Evolutionary conservation across 305 asterid species (phyloP), one percentile per base, ranked within the genome.

Genomic region (Rubia occidens): DNA sequence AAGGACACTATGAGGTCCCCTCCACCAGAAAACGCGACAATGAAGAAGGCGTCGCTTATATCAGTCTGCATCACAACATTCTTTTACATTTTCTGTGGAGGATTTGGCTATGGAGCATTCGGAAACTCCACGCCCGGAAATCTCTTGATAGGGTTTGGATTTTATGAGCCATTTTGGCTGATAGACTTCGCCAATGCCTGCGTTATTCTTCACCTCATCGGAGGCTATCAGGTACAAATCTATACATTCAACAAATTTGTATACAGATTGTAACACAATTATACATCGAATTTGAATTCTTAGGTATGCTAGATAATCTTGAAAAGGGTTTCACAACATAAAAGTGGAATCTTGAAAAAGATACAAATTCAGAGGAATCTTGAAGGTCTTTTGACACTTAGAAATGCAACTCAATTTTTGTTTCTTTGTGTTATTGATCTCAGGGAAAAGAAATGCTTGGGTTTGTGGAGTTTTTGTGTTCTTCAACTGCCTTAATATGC

Each of bases 91-190:
- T 81, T 85, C 77, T 89, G 96, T 68, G 97, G 95, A 72, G 97
- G 96, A 26, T 78, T 89, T 32, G 96, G 97, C 17, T 91, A 91
- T 73, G 97, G 90, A 8, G 96, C 96, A 21, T 91, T 91, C 60
- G 97, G 97, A n/a, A 77, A 85, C 64, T 81, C 84, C 11, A 87
- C 95, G 14, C 97, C 95, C 0, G 96, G 97, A 68, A 87, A 91
- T 62, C 80, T 91, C 73, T 77, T 91, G 83, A 86, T 94, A 29
- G 97, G 92, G 20, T 90, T 90, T 44, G 95, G 93, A 17, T 88
- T 86, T 71, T 87, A 89, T n/a, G 95, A 87, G 76, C 91, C 96
- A 4, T 89, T 75, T 72, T 89, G 97, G 97, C 89, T 91, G 32
- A 49, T 91, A 40, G 89, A 87, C 80, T 80, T 91, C 61, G 96